Evolutionary conservation across 2,329 filamentous ascomycete species (phyloP).

Genomic region (Phialophora chinensis): DNA sequence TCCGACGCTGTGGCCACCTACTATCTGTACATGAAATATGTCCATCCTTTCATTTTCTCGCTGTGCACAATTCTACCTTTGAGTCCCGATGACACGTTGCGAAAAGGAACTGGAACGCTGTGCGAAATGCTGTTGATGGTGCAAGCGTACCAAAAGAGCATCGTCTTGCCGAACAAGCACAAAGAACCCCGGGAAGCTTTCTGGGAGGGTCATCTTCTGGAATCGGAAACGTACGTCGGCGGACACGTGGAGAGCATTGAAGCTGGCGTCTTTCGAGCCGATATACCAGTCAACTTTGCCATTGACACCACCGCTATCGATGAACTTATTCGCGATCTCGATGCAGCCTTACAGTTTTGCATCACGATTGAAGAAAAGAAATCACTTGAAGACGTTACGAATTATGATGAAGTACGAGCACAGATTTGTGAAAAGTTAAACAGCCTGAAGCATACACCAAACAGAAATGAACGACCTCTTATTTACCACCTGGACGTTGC

Average conservation of each 20-base stretch:
- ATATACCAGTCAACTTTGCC: conserved; percentile 92
- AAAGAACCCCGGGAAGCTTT: conserved; percentile 88
- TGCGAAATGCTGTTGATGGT: conserved; percentile 99
- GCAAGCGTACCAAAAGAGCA: conserved; percentile 89
- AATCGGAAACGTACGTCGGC: conserved; percentile 97
- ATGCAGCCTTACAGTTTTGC: conserved; percentile 86
- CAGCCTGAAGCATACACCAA: conserved; percentile 79
- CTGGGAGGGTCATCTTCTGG: conserved; percentile 93
- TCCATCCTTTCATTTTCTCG: conserved; percentile 99
- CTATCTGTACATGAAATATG: conserved; percentile 99
- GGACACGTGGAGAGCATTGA: conserved; percentile 99
- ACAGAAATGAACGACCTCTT: conserved; percentile 80
- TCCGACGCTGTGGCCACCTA: conserved; percentile 99
- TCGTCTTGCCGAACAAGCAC: conserved; percentile 96
- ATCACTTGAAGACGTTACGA: conserved; percentile 75
- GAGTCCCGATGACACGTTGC: conserved; percentile 86
- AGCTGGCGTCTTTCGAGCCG: conserved; percentile 92
- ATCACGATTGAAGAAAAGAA: conserved; percentile 85
- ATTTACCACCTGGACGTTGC: conserved; percentile 99
- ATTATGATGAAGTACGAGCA: conserved; percentile 82
- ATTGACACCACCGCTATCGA: conserved; percentile 90
- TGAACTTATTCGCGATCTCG: conserved; percentile 83
- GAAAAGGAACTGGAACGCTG: conserved; percentile 97
- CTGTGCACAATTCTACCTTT: conserved; percentile 95
- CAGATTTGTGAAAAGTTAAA: conserved; percentile 76